Evolutionary conservation across 768 basidiomycete genomes (phyloP), one percentile per base, ranked within the genome.

Genomic region (Suillus cothurnatus): DNA sequence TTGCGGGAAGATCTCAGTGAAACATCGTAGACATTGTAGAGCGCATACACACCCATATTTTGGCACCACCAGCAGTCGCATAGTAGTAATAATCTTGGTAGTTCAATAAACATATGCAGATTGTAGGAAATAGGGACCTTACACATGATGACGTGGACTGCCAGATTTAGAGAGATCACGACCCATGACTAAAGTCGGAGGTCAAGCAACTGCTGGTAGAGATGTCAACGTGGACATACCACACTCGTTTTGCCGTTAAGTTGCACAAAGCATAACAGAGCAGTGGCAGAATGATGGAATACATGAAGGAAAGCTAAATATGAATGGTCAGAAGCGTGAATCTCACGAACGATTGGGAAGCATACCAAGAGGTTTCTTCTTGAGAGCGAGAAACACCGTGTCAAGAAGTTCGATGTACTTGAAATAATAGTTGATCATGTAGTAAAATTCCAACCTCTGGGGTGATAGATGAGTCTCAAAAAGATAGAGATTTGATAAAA

Each of bases 371-470:
- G 94, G 94, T 79, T 99, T 99, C 86, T 99, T 99, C 88, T 99
- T 99, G 72, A 98, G 81, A 12, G 93, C 93, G 69, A 99, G 88
- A 85, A 99, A 99, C 69, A 98, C 86, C 17, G 97, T 99, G 82
- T 99, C 97, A 68, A 97, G 77, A 65, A 99, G 87, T 80, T 99
- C 97, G 68, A 97, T 81, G 78, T 98, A 99, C 77, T 98, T 98
- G 87, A 97, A 94, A 80, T 90, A 95, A 81, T 99, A 99, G 83
- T 99, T 99, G 83, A 98, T 84, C 84, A 99, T 95, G 82, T 99
- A 99, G 82, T 93, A 98, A 73, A 95, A 91, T 81, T 98, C 92
- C 77, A 98, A 83, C 76, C 86, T 87, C 95, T 97, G 72, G 17
- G 52, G 26, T 49, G 11, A 53, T 61, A 38, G 60, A 58, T 57